Percentiles rank a stretch among this genome's conserved stretches.
phyloP scores from a whole-genome alignment of 129 eudicot genomes.

The Arctium lappa region DNA sequence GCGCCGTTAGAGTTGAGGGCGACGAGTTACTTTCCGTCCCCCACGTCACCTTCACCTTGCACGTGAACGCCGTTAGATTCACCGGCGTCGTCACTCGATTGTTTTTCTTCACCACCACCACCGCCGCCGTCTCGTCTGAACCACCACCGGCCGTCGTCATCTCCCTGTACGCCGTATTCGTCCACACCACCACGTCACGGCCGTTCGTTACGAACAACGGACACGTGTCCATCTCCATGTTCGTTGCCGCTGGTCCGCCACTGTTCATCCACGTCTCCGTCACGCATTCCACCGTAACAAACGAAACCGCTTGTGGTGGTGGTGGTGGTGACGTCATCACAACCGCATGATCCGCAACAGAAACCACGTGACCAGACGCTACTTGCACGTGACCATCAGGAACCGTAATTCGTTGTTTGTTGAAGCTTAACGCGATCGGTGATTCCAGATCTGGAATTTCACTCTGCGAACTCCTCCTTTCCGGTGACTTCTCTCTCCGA shows the following conservation, averaged over 20 bases:
- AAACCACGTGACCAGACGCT: conserved; percentile 8
- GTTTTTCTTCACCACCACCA: conserved; percentile 37
- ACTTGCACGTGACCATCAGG: conserved; percentile 11
- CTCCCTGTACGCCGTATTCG: conserved; percentile 52
- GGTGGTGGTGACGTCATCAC: background rate
- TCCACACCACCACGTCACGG: conserved; percentile 54
- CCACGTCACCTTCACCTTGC: conserved; percentile 67
- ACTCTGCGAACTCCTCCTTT: background rate
- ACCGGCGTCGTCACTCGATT: conserved; percentile 40
- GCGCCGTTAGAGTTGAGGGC: conserved; percentile 37
- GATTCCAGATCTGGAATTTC: conserved; percentile 5
- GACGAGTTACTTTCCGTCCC: conserved; percentile 24
- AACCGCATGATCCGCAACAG: background rate
- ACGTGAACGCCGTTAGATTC: conserved; percentile 54
- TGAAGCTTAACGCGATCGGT: conserved; percentile 47
- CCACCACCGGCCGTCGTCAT: conserved; percentile 48
- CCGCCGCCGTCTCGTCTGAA: conserved; percentile 17
- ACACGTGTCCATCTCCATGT: conserved; percentile 73
- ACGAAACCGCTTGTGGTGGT: conserved; percentile 6
- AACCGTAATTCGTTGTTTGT: background rate
- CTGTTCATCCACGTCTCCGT: conserved; percentile 53
- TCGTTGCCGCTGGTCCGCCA: conserved; percentile 29
- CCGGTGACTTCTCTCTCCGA: conserved; percentile 35
- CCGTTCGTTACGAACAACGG: conserved; percentile 69
- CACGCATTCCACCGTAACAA: conserved; percentile 71